A percentile compares a stretch with the other conserved stretches of the same genome.
phyloP scores from a whole-genome alignment of 495 filamentous ascomycete species.

The Neurospora sp. region DNA sequence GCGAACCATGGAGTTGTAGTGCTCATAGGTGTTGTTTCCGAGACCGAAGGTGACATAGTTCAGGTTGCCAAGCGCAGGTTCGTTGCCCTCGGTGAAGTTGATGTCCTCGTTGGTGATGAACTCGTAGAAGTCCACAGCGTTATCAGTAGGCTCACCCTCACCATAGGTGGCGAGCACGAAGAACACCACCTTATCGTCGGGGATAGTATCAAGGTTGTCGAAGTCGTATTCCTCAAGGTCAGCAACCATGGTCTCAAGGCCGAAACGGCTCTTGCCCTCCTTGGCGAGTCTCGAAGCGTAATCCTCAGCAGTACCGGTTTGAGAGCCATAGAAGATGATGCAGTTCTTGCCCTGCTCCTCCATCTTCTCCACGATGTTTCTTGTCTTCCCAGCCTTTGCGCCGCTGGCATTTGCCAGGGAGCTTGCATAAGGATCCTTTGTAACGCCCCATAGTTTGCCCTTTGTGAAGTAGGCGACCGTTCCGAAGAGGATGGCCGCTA shows the following conservation, averaged over 20 bases:
- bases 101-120: conserved; percentile 78
- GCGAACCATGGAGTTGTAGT: conserved; percentile 98
- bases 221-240: conserved; percentile 98
- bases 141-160: conserved; percentile 97
- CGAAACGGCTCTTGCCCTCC: conserved; percentile 92
- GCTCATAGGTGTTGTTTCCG: conserved; percentile 98
- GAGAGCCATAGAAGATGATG: conserved; percentile 95
- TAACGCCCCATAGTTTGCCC: conserved; percentile 78
- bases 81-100: conserved; percentile 68
- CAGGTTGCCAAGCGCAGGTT: conserved; percentile 69
- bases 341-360: conserved; percentile 93
- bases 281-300: conserved; percentile 97
- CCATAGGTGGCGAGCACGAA: conserved; percentile 97
- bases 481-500: conserved; percentile 71
- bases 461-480: conserved; percentile 96
- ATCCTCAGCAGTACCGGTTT: conserved; percentile 97
- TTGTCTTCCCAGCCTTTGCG: conserved; percentile 73
- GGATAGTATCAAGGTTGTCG: conserved; percentile 83
- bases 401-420: conserved; percentile 58
- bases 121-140: conserved; percentile 98
- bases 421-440: conserved; percentile 78
- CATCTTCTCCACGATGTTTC: conserved; percentile 92
- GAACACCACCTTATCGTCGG: conserved; percentile 81
- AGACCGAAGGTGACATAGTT: conserved; percentile 94
- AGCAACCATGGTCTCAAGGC: conserved; percentile 95